Percentiles rank a stretch among this genome's conserved stretches.
phyloP scores from a whole-genome alignment of 2,329 filamentous ascomycete species.

The Aureobasidium zeae region DNA sequence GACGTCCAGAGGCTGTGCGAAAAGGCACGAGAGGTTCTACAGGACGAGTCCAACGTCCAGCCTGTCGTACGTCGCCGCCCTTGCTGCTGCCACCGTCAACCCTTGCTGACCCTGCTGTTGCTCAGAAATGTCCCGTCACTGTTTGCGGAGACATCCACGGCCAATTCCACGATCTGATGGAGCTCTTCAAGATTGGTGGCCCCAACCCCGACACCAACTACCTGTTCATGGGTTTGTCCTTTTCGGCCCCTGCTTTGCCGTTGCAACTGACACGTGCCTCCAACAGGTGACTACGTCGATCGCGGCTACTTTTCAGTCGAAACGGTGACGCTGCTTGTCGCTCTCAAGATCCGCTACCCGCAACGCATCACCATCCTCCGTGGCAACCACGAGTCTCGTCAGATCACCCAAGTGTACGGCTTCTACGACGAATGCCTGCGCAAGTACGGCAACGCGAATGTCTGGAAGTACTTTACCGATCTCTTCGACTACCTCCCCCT shows the following conservation, averaged over 20 bases:
- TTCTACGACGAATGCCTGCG: constrained; percentile 71
- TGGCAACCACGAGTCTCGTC: constrained; percentile 66
- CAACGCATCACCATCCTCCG: constrained; percentile 64
- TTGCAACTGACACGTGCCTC: constrained; percentile 19
- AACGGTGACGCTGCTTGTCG: constrained; percentile 91
- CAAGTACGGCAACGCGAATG: constrained; percentile 68
- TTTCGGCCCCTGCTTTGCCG: constrained; percentile 18
- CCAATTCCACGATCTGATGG: constrained; percentile 98
- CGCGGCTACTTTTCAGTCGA: constrained; percentile 98
- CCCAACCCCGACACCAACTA: constrained; percentile 98
- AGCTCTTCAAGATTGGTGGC: constrained; percentile 97
- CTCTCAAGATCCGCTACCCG: constrained; percentile 86
- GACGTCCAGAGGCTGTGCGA: constrained; percentile 97
- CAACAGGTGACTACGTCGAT: constrained; percentile 87
- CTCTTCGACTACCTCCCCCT: constrained; percentile 70
- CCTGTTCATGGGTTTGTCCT: constrained; percentile 77
- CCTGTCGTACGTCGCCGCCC: constrained; percentile 66
- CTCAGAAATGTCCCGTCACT: constrained; percentile 85
- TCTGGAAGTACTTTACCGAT: constrained; percentile 72
- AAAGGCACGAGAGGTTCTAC: constrained; percentile 92
- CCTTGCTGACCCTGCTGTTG: constrained; percentile 5
- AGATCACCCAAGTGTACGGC: constrained; percentile 70
- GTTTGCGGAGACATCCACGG: constrained; percentile 99
- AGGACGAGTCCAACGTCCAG: constrained; percentile 97
- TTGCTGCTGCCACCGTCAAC: not conserved